Conservation (phyloP, 306 rosid genomes). For the Mimosa pudica region DNA sequence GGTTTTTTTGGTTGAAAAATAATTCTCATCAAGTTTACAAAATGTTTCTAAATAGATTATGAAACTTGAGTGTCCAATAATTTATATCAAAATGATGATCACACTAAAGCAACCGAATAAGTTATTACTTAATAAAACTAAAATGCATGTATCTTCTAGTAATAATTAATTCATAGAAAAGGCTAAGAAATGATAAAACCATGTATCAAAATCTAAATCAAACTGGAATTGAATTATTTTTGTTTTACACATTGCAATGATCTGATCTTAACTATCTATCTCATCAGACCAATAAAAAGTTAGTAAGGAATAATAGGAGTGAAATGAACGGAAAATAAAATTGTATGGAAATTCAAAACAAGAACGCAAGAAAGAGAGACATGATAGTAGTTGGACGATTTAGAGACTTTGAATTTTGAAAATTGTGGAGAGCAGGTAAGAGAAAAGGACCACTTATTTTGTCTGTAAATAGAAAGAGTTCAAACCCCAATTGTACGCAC, state of each 20-base stretch:
- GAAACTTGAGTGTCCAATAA: not conserved
- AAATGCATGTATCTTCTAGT: not conserved
- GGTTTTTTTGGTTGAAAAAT: no score
- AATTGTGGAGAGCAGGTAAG: not conserved
- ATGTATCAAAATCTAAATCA: not conserved
- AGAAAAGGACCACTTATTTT: not conserved
- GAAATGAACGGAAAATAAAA: not conserved
- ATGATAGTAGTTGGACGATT: slow-evolving; percentile 11
- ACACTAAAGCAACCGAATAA: not conserved
- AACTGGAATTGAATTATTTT: not conserved
- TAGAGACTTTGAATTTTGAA: not conserved
- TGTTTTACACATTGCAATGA: not conserved
- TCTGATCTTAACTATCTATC: no score
- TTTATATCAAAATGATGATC: not conserved
- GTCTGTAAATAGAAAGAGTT: not conserved
- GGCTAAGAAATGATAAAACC: not conserved
- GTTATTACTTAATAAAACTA: not conserved
- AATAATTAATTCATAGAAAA: not conserved
- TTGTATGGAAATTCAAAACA: not conserved
- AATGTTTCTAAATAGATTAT: not conserved
- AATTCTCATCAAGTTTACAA: no score
- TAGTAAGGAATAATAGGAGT: not conserved
- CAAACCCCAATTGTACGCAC: not conserved
- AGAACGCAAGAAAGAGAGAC: not conserved
- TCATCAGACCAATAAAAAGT: not conserved